Evolutionary conservation across 805 yeast species (phyloP), one percentile per base, ranked within the genome.

Genomic region (Jamesozyma piceae): DNA sequence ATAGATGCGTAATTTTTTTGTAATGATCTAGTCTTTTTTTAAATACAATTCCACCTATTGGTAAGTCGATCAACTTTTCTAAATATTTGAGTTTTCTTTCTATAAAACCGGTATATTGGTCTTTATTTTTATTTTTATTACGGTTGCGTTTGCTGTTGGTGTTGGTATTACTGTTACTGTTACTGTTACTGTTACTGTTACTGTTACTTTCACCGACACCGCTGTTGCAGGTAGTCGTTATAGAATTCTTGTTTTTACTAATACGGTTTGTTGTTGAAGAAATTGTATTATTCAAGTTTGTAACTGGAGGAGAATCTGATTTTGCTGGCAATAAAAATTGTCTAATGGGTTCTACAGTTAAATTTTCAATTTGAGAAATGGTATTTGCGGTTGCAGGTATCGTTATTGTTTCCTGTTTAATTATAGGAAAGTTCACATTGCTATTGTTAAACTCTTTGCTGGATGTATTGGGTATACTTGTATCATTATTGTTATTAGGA

Each of bases 71-170:
- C 20, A 73, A 43, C 38, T 66, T 68, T 46, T 79, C 82, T 39
- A 79, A 52, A 41, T 68, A 71, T 38, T 66, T 67, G 24, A 79
- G 66, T 50, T 73, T 74, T 44, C 70, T 72, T 50, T 78, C 84
- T 41, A 79, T 52, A 55, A 75, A 68, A 14, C 66, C 37, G 1
- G 81, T 76, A 51, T 78, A 77, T 31, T 75, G 79, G 49, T 75
- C 77, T 52, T 74, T 75, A 5, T 58, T 28, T 17, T 24, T 33
- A 33, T 39, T 28, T 26, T 39, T 24, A 14, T 17, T 32, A 6
- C 15, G 11, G 17, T 27, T 4, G 4, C n/a, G n/a, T 28, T 28
- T 28, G n/a, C 13, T 8, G 11, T 26, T 11, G 28, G 6, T 26
- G 11, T 26, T 26, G 11, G 11, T 26, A 26, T 8, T 26, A 26